Conservation (phyloP, 2,329 filamentous ascomycete genomes). For the Aspergillus cejpii region DNA sequence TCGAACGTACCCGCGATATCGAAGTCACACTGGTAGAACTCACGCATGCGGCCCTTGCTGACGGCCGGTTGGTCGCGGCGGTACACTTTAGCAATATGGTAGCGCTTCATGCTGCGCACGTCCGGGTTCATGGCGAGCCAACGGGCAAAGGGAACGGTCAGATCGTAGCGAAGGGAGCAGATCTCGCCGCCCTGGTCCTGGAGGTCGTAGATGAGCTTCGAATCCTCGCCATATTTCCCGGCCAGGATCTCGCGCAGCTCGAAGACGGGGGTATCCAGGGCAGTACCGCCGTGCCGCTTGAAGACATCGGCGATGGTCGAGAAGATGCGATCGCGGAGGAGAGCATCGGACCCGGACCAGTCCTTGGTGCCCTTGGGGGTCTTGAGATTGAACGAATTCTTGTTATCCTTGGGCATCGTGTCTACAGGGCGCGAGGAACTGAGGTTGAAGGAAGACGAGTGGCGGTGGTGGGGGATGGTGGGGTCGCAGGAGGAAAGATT, state of each 20-base stretch:
- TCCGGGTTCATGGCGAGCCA: constrained; percentile 87
- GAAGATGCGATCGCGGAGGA: constrained; percentile 75
- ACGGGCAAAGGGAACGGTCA: constrained; percentile 84
- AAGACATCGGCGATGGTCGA: constrained; percentile 68
- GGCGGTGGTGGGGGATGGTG: constrained; percentile 17
- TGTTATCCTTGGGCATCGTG: constrained; percentile 25
- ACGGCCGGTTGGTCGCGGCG: constrained; percentile 75
- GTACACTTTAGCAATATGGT: constrained; percentile 92
- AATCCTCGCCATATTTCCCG: constrained; percentile 88
- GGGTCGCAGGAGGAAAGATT: constrained; percentile 2
- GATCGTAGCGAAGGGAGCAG: constrained; percentile 75
- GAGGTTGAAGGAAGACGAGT: constrained; percentile 9
- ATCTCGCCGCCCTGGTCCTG: constrained; percentile 82
- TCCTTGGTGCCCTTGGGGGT: constrained; percentile 88
- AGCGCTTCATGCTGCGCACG: constrained; percentile 80
- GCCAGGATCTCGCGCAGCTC: constrained; percentile 80
- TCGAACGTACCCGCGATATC: constrained; percentile 86
- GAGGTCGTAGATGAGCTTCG: constrained; percentile 84
- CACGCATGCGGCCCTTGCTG: constrained; percentile 85
- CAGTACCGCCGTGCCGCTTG: constrained; percentile 73
- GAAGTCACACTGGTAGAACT: constrained; percentile 97
- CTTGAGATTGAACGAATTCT: constrained; percentile 62
- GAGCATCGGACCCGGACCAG: constrained; percentile 71
- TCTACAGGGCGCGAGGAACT: constrained; percentile 7
- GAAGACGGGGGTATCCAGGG: constrained; percentile 76